Conservation (phyloP, 768 basidiomycete species). For the Auricularia cornea region DNA sequence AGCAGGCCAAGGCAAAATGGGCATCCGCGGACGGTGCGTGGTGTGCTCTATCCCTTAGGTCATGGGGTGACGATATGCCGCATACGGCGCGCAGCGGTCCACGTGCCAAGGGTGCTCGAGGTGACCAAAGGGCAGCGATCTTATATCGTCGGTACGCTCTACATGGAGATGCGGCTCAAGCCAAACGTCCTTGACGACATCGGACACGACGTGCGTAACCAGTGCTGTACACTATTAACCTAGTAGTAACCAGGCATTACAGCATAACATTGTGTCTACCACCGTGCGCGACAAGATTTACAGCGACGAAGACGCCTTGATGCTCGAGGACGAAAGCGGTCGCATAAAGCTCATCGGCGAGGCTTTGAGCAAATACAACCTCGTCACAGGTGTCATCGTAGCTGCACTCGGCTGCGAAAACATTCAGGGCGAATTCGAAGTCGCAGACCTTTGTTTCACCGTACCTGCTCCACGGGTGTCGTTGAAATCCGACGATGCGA, state of each 20-base stretch:
- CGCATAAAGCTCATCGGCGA: constrained; percentile 83
- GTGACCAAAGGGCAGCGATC: constrained; percentile 78
- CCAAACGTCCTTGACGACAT: constrained; percentile 97
- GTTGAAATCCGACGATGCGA: constrained; percentile 26
- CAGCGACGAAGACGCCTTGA: constrained; percentile 69
- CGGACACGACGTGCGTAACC: constrained; percentile 82
- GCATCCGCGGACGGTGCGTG: constrained; percentile 32
- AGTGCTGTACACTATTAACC: constrained; percentile 23
- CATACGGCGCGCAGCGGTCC: constrained; percentile 29
- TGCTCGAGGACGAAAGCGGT: constrained; percentile 95
- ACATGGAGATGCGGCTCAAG: constrained; percentile 98
- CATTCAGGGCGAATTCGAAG: constrained; percentile 83
- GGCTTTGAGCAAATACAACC: constrained; percentile 43
- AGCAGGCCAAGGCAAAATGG: constrained; percentile 46
- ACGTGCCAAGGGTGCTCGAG: constrained; percentile 79
- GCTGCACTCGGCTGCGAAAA: constrained; percentile 90
- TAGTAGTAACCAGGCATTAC: constrained; percentile 6
- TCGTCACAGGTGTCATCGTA: constrained; percentile 90
- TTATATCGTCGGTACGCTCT: constrained; percentile 90
- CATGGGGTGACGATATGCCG: no score
- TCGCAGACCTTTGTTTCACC: constrained; percentile 78
- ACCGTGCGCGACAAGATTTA: constrained; percentile 66
- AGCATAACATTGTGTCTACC: constrained; percentile 88
- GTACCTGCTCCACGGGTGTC: constrained; percentile 63
- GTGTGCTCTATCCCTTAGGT: no score